These are phyloP conservation scores for Cladosporium sp. DNA, from an alignment of 2,329 filamentous ascomycete species.

Conservation along the genomic window DNA sequence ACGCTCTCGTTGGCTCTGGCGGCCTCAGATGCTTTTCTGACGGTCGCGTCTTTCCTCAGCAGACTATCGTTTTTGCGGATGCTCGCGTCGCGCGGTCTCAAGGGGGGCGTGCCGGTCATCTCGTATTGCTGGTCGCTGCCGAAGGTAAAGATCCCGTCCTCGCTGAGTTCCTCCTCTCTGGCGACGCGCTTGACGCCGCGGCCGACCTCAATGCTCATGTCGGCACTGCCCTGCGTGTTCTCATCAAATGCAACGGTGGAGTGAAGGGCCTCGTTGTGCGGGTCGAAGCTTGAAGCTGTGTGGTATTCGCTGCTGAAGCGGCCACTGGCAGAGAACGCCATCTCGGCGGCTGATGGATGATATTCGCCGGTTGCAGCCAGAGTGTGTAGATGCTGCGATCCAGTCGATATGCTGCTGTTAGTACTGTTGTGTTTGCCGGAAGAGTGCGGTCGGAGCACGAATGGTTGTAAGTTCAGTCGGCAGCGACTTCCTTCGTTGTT, in stretches of 20 bases:
- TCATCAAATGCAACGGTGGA: constrained; percentile 30
- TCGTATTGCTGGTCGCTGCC: constrained; percentile 45
- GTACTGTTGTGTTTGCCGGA: not conserved
- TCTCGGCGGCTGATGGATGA: not conserved
- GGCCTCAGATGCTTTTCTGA: constrained; percentile 39
- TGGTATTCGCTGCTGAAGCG: constrained; percentile 12
- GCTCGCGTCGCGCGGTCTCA: constrained; percentile 20
- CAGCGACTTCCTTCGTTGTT: too few species aligned
- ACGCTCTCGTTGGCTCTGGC: constrained; percentile 29
- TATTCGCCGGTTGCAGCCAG: not conserved
- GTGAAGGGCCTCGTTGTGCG: constrained; percentile 29
- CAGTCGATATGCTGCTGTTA: constrained; percentile 5
- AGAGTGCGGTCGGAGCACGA: not conserved
- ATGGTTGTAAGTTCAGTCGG: too few species aligned
- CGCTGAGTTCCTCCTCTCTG: constrained; percentile 43
- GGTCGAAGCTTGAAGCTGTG: constrained; percentile 21
- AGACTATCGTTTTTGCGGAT: constrained; percentile 31
- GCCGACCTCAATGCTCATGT: constrained; percentile 52
- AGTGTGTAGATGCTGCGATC: not conserved
- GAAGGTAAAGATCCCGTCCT: constrained; percentile 44
- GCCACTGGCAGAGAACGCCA: constrained; percentile 4
- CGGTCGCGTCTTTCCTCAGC: constrained; percentile 40
- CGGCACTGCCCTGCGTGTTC: constrained; percentile 32
- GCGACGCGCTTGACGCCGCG: constrained; percentile 41
- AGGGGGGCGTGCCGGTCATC: constrained; percentile 37